Evolutionary conservation across 2,329 filamentous ascomycete species (phyloP).

Genomic region (Fusarium illudens): DNA sequence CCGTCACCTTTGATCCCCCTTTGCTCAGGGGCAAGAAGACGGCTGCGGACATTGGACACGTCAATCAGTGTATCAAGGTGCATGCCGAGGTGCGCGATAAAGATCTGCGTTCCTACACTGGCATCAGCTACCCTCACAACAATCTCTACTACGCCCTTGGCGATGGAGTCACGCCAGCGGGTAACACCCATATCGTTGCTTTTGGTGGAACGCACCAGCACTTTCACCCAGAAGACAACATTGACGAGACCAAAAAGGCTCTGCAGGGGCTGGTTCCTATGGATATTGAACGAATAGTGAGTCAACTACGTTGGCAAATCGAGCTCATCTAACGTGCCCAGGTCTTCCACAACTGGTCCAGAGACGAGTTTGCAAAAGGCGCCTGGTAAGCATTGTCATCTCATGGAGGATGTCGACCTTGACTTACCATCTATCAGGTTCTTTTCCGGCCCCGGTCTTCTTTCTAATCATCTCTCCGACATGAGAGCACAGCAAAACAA

Average conservation of each 20-base stretch:
- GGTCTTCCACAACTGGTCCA: conserved; percentile 60
- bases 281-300: conserved; percentile 42
- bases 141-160: conserved; percentile 54
- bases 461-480: conserved; percentile 50
- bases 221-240: conserved; percentile 54
- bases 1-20: conserved; percentile 52
- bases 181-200: conserved; percentile 58
- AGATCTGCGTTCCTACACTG: conserved; percentile 54
- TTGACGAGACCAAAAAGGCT: conserved; percentile 45
- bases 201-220: conserved; percentile 56
- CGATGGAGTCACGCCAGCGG: conserved; percentile 54
- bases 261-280: conserved; percentile 47
- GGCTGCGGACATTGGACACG: conserved; percentile 51
- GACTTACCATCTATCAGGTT: conserved; percentile 36
- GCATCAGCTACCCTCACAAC: conserved; percentile 54
- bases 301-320: not conserved
- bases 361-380: conserved; percentile 57
- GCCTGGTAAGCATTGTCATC: conserved; percentile 43
- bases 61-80: conserved; percentile 57
- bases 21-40: conserved; percentile 46
- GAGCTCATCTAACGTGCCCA: not conserved
- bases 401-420: rapidly evolving
- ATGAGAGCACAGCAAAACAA: conserved; percentile 54
- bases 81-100: conserved; percentile 54
- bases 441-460: conserved; percentile 49